Conservation (phyloP, 345 rosid species). For the Eutrema heterophyllum region DNA sequence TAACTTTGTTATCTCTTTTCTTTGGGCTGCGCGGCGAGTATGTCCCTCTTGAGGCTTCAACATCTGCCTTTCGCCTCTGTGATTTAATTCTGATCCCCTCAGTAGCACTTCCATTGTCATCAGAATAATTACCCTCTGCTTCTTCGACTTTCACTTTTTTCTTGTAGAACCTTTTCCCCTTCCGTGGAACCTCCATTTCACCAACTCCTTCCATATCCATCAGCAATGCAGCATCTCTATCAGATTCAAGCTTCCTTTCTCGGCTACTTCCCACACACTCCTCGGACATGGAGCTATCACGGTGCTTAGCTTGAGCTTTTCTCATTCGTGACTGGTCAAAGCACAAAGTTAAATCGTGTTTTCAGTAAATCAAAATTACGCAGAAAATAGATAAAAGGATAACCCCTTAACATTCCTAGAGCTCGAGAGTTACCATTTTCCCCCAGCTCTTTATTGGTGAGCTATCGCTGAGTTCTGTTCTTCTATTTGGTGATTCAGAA, state of each 20-base stretch:
- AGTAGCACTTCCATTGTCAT: constrained; percentile 76
- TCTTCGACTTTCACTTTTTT: constrained; percentile 56
- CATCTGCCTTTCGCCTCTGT: constrained; percentile 39
- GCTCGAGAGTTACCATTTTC: constrained; percentile 48
- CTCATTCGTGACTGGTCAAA: constrained; percentile 42
- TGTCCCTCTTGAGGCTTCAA: constrained; percentile 45
- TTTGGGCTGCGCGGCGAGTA: constrained; percentile 35
- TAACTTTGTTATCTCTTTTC: constrained; percentile 55
- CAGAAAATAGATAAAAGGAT: not conserved
- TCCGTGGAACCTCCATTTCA: constrained; percentile 52
- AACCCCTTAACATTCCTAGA: not conserved
- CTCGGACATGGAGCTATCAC: constrained; percentile 35
- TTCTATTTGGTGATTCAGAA: constrained; percentile 41
- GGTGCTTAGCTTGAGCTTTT: constrained; percentile 38
- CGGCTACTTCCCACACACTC: constrained; percentile 42
- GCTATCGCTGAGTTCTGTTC: constrained; percentile 39
- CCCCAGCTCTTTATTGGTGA: constrained; percentile 63
- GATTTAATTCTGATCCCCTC: constrained; percentile 50
- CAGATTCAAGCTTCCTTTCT: constrained; percentile 37
- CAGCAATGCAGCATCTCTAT: constrained; percentile 42
- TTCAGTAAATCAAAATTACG: not conserved
- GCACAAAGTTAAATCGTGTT: constrained; percentile 1
- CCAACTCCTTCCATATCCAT: constrained; percentile 63
- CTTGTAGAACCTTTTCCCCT: constrained; percentile 52
- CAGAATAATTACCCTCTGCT: constrained; percentile 44